These are phyloP conservation scores for Alternaria ethzedia DNA, from an alignment of 2,329 filamentous ascomycete genomes.

Conservation along the genomic window DNA sequence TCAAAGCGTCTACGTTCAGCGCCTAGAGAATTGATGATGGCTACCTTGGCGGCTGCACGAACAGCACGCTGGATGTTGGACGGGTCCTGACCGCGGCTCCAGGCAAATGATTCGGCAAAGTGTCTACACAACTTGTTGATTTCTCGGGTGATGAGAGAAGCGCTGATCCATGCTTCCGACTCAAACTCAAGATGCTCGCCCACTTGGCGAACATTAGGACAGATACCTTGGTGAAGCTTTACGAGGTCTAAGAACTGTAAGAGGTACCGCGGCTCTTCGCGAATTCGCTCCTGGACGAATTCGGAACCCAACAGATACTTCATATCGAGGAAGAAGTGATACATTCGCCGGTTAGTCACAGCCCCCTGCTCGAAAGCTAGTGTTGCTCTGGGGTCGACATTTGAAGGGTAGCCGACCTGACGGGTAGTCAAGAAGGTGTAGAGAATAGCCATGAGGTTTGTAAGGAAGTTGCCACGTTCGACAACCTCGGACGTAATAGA, in stretches of 20 bases:
- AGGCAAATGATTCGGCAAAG: constrained; percentile 84
- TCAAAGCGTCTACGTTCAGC: constrained; percentile 86
- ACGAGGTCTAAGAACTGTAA: constrained; percentile 95
- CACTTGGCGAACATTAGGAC: constrained; percentile 88
- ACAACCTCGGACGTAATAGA: constrained; percentile 97
- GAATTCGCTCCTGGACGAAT: constrained; percentile 84
- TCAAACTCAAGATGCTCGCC: constrained; percentile 98
- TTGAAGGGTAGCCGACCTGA: constrained; percentile 92
- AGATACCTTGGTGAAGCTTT: constrained; percentile 96
- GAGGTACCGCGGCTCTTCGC: constrained; percentile 84
- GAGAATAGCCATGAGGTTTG: constrained; percentile 91
- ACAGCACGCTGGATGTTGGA: constrained; percentile 73
- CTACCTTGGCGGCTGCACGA: constrained; percentile 76
- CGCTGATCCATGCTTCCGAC: constrained; percentile 96
- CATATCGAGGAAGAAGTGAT: constrained; percentile 96
- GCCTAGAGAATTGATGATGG: constrained; percentile 88
- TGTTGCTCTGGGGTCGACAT: constrained; percentile 84
- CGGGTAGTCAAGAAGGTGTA: constrained; percentile 97
- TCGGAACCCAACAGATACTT: constrained; percentile 88
- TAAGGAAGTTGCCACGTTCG: constrained; percentile 92
- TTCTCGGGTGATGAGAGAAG: constrained; percentile 90
- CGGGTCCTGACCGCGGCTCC: constrained; percentile 68
- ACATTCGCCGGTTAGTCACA: constrained; percentile 92
- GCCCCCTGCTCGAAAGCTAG: constrained; percentile 93
- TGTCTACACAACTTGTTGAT: constrained; percentile 92